Conservation (phyloP, 2,329 filamentous ascomycete genomes). For the Capronia americana region DNA sequence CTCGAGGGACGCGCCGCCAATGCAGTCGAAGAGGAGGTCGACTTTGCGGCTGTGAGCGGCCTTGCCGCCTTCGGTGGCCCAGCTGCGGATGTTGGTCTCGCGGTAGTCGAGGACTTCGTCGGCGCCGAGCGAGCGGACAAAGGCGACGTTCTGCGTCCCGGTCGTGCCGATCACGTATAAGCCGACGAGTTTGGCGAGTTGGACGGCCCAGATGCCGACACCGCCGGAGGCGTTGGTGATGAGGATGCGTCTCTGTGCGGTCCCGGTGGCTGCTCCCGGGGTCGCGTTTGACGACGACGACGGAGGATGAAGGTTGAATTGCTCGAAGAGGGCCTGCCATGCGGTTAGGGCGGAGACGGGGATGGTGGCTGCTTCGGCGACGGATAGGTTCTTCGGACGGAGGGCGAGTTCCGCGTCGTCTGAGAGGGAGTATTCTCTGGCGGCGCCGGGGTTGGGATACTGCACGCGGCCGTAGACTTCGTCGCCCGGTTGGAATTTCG, state of each 20-base stretch:
- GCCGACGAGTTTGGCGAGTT: slow-evolving; percentile 49
- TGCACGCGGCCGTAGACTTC: slow-evolving; percentile 50
- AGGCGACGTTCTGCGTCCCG: slow-evolving; percentile 47
- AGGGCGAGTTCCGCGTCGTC: slow-evolving; percentile 48
- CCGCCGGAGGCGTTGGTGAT: slow-evolving; percentile 55
- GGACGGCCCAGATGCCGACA: slow-evolving; percentile 54
- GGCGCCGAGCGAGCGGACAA: slow-evolving; percentile 51
- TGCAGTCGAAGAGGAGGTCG: slow-evolving; percentile 55
- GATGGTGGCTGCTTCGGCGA: slow-evolving; percentile 48
- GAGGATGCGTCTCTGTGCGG: slow-evolving; percentile 43
- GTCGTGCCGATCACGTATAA: slow-evolving; percentile 51
- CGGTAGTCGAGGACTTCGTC: slow-evolving; percentile 52
- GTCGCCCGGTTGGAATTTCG: slow-evolving; percentile 49
- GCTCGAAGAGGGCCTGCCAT: slow-evolving; percentile 54
- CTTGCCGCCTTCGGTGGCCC: slow-evolving; percentile 42
- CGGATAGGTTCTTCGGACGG: slow-evolving; percentile 46
- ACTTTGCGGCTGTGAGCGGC: slow-evolving; percentile 32
- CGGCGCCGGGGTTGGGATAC: slow-evolving; percentile 47
- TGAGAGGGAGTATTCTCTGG: slow-evolving; percentile 48
- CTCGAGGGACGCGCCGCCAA: slow-evolving; percentile 50
- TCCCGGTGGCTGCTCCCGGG: slow-evolving; percentile 25
- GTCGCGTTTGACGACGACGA: not conserved
- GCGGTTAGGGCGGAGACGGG: slow-evolving; percentile 52
- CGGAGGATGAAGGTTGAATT: slow-evolving; percentile 41
- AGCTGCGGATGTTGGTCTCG: slow-evolving; percentile 43